Evolutionary conservation across 1,284 basidiomycete species (phyloP).

Genomic region (Taiwanofungus camphoratus): DNA sequence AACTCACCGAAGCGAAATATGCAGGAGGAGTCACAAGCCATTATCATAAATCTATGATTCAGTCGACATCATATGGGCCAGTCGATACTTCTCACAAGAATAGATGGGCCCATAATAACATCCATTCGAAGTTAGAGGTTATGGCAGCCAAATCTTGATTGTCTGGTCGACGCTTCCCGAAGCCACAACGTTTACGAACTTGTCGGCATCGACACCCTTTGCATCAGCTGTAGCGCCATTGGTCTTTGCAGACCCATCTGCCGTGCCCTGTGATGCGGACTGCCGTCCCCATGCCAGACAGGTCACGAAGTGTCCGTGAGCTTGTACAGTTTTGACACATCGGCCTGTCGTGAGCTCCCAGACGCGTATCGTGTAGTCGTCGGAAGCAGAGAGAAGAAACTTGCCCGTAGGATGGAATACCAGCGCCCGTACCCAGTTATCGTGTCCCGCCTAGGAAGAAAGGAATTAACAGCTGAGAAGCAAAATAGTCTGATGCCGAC

Average conservation of each 20-base stretch:
- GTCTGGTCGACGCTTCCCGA: conserved; percentile 58
- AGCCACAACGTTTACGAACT: conserved; percentile 60
- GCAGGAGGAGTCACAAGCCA: conserved; percentile 1
- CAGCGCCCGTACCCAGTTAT: conserved; percentile 67
- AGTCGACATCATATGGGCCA: neutral
- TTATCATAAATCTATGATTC: conserved; percentile 2
- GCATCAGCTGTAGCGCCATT: conserved; percentile 26
- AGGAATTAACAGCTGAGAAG: too few relatives aligned
- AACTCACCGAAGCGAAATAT: conserved; percentile 5
- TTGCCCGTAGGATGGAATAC: conserved; percentile 73
- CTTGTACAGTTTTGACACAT: conserved; percentile 63
- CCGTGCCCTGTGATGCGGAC: conserved; percentile 32
- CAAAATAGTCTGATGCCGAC: conserved; percentile 16
- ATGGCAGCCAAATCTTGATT: conserved; percentile 31
- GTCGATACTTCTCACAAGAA: neutral
- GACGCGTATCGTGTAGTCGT: conserved; percentile 73
- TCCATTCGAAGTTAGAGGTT: conserved; percentile 1
- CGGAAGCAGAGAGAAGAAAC: conserved; percentile 65
- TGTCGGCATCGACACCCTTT: conserved; percentile 18
- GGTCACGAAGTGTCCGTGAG: conserved; percentile 67
- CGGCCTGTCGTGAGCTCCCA: conserved; percentile 72
- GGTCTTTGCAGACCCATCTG: conserved; percentile 29
- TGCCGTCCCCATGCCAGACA: conserved; percentile 63
- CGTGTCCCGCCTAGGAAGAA: conserved; percentile 42
- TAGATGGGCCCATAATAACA: neutral